Base-by-base conservation (phyloP, 371 early-diverging fungal species). In the Mortierella sp. region DNA sequence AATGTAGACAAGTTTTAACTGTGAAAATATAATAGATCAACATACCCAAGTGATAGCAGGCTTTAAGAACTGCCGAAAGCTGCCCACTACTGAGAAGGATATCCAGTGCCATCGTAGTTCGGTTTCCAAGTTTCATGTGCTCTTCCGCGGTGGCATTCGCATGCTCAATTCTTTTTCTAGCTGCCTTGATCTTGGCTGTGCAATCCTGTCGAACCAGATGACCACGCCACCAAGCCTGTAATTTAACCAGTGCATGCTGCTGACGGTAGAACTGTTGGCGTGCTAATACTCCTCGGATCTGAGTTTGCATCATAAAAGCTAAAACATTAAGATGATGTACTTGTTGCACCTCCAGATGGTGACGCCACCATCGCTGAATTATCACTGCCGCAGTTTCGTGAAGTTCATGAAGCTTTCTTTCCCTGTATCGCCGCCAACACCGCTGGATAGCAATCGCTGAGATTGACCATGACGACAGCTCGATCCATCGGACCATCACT, bases 121-220 rank as follows among this genome's bases (percentile, higher is more conserved):
- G 72, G 43, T 84, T 82, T 28, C 82, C 77, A 19, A 84, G 76
- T 56, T 76, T 82, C 83, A 84, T 83, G 62, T 84, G 83, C 61
- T 83, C 83, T 56, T 83, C 77, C 0, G 76, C 83, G 0, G 75
- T 72, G 0, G 81, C 76, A 12, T 83, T 83, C 42, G 76, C 83
- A 34, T 81, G 73, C 43, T 76, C 80, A 54, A 83, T 80, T 28
- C 82, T 54, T 64, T 72, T 76, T 28, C 83, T 64, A 2, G 80
- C 80, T 4, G 66, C 76, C 56, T 72, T 70, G 55, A 81, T 68
- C 70, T 74, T 75, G 77, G 76, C 74, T 12, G 74, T 66, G 42
- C 69, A 64, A 13, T 73, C 74, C 49, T 67, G 72, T 15, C 82
- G 75, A 17, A 83, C 82, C 5, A 59, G 34, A 65, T 75, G 73